Percentiles rank a stretch among this genome's conserved stretches.
phyloP scores from a whole-genome alignment of 2,329 filamentous ascomycete species.

The Monosporascus sp. region DNA sequence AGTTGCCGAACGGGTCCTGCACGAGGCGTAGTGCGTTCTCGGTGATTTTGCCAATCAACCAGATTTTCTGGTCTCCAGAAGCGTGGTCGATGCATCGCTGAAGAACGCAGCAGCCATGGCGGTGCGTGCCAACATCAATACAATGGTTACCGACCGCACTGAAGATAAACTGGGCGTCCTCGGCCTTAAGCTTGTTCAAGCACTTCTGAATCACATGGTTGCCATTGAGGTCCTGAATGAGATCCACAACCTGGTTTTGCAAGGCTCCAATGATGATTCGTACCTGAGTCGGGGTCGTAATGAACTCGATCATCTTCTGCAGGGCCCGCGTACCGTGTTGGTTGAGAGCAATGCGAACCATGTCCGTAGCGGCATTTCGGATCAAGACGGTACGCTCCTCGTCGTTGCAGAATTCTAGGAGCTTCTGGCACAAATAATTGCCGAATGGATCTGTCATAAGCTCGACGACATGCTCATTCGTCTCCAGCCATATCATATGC shows the following conservation, averaged over 20 bases:
- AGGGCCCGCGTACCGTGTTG: conserved; percentile 94
- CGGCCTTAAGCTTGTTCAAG: conserved; percentile 81
- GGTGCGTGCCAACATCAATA: conserved; percentile 88
- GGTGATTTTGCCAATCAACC: conserved; percentile 83
- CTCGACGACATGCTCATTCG: conserved; percentile 88
- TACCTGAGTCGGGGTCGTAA: conserved; percentile 80
- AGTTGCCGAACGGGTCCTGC: conserved; percentile 97
- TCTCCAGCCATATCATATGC: conserved; percentile 91
- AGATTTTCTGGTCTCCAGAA: conserved; percentile 79
- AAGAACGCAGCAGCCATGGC: conserved; percentile 95
- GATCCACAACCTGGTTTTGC: conserved; percentile 76
- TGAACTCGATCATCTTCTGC: conserved; percentile 99
- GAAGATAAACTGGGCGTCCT: conserved; percentile 93
- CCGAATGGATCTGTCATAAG: conserved; percentile 99
- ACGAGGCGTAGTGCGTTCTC: conserved; percentile 82
- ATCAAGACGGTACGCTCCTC: conserved; percentile 92
- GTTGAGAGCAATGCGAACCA: conserved; percentile 92
- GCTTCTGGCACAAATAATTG: conserved; percentile 98
- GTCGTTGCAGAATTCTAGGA: conserved; percentile 91
- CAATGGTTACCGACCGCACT: conserved; percentile 85
- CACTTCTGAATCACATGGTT: conserved; percentile 99
- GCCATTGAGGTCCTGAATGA: conserved; percentile 96
- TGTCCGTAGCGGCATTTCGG: conserved; percentile 78
- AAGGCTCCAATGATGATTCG: conserved; percentile 83
- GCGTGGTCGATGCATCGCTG: conserved; percentile 98